These are phyloP conservation scores for Trichoderma gamsii DNA, from an alignment of 495 filamentous ascomycete genomes.

Conservation along the genomic window DNA sequence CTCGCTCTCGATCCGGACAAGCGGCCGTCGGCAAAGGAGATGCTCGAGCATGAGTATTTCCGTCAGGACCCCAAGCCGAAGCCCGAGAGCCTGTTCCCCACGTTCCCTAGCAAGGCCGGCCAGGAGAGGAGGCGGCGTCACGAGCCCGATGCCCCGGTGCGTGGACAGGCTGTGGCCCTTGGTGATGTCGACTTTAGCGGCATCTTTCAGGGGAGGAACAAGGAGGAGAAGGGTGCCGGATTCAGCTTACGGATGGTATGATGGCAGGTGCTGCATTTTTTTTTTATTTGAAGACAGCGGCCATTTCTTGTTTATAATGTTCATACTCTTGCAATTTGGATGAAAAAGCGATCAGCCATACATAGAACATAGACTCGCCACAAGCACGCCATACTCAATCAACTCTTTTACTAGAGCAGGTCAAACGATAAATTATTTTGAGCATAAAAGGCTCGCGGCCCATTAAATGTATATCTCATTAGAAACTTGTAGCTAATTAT, in stretches of 20 bases:
- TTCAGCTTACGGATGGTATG: slow-evolving; percentile 68
- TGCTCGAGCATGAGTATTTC: slow-evolving; percentile 79
- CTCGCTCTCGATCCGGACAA: slow-evolving; percentile 68
- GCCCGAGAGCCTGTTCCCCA: slow-evolving; percentile 78
- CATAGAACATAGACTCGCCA: too few relatives aligned
- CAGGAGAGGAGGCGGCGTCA: slow-evolving; percentile 73
- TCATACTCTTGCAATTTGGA: too few relatives aligned
- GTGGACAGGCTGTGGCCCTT: slow-evolving; percentile 63
- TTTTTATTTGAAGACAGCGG: too few relatives aligned
- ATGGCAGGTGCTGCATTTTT: background rate
- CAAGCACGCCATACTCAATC: too few relatives aligned
- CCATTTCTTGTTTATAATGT: too few relatives aligned
- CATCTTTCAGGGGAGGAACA: slow-evolving; percentile 65
- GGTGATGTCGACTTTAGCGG: slow-evolving; percentile 73
- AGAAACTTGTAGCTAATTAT: slow-evolving; percentile 27
- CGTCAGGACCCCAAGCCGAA: slow-evolving; percentile 83
- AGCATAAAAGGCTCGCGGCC: background rate
- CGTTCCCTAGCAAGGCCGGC: slow-evolving; percentile 89
- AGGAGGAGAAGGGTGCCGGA: slow-evolving; percentile 70
- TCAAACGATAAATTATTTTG: background rate
- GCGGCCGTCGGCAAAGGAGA: slow-evolving; percentile 61
- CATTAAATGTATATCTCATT: slow-evolving; percentile 23
- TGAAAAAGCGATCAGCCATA: too few relatives aligned
- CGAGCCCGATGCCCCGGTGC: slow-evolving; percentile 76
- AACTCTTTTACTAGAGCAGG: too few relatives aligned